These are phyloP conservation scores for Pseudoturritis turrita DNA, from an alignment of 345 rosid species.

Conservation along the genomic window DNA sequence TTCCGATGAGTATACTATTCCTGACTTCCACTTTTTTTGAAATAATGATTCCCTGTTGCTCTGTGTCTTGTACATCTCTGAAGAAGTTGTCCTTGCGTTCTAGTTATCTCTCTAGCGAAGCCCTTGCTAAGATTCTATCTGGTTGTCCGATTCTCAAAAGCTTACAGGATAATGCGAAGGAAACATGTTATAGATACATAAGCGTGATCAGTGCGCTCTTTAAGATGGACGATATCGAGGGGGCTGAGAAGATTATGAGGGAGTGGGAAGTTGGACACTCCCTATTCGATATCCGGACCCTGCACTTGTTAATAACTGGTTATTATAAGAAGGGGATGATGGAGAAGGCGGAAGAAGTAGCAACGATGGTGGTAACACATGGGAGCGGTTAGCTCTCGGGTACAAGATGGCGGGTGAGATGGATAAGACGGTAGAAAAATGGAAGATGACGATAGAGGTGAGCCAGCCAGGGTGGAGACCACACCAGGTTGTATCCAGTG, in stretches of 20 bases:
- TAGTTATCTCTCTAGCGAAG: too few species aligned
- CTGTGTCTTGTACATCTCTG: too few species aligned
- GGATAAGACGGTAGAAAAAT: constrained; percentile 42
- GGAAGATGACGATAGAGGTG: constrained; percentile 37
- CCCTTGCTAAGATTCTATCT: too few species aligned
- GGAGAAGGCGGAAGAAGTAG: constrained; percentile 51
- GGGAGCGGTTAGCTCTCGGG: constrained; percentile 43
- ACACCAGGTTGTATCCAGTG: constrained; percentile 17
- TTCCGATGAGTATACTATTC: too few species aligned
- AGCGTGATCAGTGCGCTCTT: constrained; percentile 49
- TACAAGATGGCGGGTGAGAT: constrained; percentile 33
- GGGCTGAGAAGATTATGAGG: constrained; percentile 47
- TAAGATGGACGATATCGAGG: constrained; percentile 48
- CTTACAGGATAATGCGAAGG: too few species aligned
- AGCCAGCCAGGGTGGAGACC: constrained; percentile 34
- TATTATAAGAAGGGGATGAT: constrained; percentile 45
- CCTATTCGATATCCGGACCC: constrained; percentile 41
- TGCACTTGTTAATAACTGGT: constrained; percentile 41
- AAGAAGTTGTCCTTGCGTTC: too few species aligned
- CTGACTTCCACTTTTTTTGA: too few species aligned
- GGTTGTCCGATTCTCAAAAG: too few species aligned
- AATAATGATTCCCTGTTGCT: too few species aligned
- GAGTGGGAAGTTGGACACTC: constrained; percentile 49
- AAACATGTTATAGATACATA: too few species aligned
- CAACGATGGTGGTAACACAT: constrained; percentile 29